These are phyloP conservation scores for Sequoia sempervirens DNA, from an alignment of 75 land plant genomes.

Conservation along the genomic window DNA sequence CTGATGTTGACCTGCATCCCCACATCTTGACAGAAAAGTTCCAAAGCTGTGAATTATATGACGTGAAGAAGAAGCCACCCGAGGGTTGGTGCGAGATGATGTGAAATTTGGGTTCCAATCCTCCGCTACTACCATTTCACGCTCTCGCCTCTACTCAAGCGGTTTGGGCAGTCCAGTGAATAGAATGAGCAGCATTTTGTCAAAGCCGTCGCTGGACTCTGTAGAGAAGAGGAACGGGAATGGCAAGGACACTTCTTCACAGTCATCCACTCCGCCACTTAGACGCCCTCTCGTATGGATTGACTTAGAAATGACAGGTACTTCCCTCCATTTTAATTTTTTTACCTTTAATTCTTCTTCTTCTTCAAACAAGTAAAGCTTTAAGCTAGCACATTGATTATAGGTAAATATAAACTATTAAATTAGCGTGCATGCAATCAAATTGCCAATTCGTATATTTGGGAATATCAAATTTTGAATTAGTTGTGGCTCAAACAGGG, in stretches of 20 bases:
- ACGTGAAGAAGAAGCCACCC: no score
- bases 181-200: neutral
- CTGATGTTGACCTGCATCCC: no score
- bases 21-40: no score
- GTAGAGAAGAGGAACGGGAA: neutral
- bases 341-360: neutral
- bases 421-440: neutral
- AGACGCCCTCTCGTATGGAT: constrained; percentile 46
- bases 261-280: neutral
- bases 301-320: constrained; percentile 48
- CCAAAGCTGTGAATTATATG: no score
- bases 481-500: neutral
- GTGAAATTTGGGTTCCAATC: neutral
- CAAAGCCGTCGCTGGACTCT: neutral
- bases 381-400: no score
- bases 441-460: neutral
- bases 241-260: neutral
- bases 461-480: neutral
- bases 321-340: neutral
- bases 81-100: neutral
- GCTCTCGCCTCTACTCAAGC: neutral
- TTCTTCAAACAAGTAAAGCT: neutral
- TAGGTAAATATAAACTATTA: no score
- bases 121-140: neutral
- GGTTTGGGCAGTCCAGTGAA: neutral